Evolutionary conservation across 2,329 filamentous ascomycete genomes (phyloP).

Genomic region (Didymella keratinophila): DNA sequence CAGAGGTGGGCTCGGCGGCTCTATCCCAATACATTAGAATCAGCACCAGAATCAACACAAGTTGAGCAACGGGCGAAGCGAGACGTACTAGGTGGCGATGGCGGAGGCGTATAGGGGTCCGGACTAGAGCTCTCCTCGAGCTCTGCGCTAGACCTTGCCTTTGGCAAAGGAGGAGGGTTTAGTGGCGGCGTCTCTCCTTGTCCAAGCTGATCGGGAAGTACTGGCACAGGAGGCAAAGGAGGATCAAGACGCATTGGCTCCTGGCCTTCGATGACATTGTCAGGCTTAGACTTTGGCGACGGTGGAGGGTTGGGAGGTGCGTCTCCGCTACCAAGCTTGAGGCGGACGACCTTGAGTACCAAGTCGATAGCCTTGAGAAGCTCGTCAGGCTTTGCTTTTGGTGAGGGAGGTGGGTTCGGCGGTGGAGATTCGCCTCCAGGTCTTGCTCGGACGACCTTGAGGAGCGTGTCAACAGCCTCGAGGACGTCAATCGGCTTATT

Average conservation of each 20-base stretch:
- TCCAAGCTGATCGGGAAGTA: not conserved
- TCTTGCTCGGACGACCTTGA: not conserved
- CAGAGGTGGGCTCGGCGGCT: not conserved
- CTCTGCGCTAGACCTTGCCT: no score
- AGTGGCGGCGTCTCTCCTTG: not conserved
- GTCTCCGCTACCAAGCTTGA: not conserved
- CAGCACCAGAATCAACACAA: no score
- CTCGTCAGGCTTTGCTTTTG: not conserved
- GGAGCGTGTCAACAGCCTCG: not conserved
- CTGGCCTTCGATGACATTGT: not conserved
- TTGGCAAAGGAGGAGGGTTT: not conserved
- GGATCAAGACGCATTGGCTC: not conserved
- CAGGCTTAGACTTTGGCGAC: not conserved
- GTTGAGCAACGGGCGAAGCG: no score
- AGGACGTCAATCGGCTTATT: not conserved
- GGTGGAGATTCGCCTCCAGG: not conserved
- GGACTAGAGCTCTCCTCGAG: not conserved
- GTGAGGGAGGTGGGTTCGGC: not conserved
- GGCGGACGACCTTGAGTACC: not conserved
- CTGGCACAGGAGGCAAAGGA: not conserved
- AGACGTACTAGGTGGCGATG: not conserved
- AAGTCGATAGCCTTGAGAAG: not conserved
- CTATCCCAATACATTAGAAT: not conserved
- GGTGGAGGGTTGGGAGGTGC: not conserved
- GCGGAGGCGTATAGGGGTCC: not conserved